A percentile compares a stretch with the other conserved stretches of the same genome.
Conservation (phyloP, 371 early-diverging fungal genomes). For the Mortierella sp. region DNA sequence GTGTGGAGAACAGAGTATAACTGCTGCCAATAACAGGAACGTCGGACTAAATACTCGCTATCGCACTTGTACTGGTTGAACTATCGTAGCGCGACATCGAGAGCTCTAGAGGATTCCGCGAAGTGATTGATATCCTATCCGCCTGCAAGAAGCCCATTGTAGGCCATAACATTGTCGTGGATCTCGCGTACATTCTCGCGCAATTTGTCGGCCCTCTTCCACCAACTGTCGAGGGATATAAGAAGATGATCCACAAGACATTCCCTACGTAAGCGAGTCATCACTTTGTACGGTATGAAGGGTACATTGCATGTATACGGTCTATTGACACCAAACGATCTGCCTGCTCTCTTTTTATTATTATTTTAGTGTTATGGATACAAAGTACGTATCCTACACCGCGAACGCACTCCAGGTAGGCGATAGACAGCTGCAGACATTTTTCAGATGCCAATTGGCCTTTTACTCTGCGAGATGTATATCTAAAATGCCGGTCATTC, state of each 20-base stretch:
- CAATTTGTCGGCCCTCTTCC: slow-evolving; percentile 84
- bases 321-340: not conserved
- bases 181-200: slow-evolving; percentile 79
- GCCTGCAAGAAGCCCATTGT: slow-evolving; percentile 78
- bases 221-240: slow-evolving; percentile 71
- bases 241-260: slow-evolving; percentile 59
- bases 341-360: slow-evolving; percentile 2
- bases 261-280: slow-evolving; percentile 55
- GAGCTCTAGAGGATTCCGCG: slow-evolving; percentile 80
- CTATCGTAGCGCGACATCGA: slow-evolving; percentile 66
- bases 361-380: slow-evolving; percentile 73
- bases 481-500: not conserved
- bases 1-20: not conserved
- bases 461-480: not conserved
- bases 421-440: not conserved
- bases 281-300: slow-evolving; percentile 60
- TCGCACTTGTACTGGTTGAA: not conserved
- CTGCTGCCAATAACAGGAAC: slow-evolving; percentile 15
- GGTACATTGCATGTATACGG: slow-evolving; percentile 44
- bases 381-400: slow-evolving; percentile 79
- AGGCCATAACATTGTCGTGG: slow-evolving; percentile 90
- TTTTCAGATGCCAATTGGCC: not conserved
- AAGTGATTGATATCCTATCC: slow-evolving; percentile 83
- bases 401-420: slow-evolving; percentile 66
- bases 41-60: slow-evolving; percentile 56